A percentile compares a stretch with the other conserved stretches of the same genome.
phyloP scores from a whole-genome alignment of 2,329 filamentous ascomycete genomes.

The Sarocladiaceae sp. region DNA sequence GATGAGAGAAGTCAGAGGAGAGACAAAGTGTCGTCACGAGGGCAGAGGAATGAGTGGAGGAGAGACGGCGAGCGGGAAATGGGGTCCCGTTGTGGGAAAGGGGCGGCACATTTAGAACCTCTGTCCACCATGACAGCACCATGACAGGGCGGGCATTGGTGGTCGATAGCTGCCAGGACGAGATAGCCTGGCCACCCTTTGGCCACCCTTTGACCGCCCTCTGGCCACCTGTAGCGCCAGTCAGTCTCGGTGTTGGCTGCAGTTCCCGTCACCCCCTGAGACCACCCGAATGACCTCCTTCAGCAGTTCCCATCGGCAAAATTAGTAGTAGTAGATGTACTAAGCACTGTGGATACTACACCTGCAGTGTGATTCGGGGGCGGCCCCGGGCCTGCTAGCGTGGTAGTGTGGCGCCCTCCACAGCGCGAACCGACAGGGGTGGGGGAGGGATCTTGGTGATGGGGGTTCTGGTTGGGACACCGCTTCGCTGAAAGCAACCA shows the following conservation, averaged over 20 bases:
- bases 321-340: too few relatives aligned
- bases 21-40: conserved; percentile 7
- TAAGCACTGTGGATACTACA: too few relatives aligned
- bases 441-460: not conserved
- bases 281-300: too few relatives aligned
- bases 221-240: too few relatives aligned
- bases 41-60: conserved; percentile 1
- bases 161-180: too few relatives aligned
- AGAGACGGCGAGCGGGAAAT: conserved; percentile 6
- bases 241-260: too few relatives aligned
- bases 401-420: conserved; percentile 1
- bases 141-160: too few relatives aligned
- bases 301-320: too few relatives aligned
- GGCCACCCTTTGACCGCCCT: too few relatives aligned
- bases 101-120: not conserved
- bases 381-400: not conserved
- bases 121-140: too few relatives aligned
- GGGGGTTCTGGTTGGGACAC: not conserved
- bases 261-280: too few relatives aligned
- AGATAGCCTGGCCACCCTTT: too few relatives aligned
- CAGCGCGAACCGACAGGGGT: conserved; percentile 7
- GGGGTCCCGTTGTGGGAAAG: not conserved
- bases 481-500: not conserved
- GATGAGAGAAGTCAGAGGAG: not conserved
- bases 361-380: conserved; percentile 4